Evolutionary conservation across 139 green algal genomes (phyloP), one percentile per base, ranked within the genome.

Genomic region (Gonium pectorale): DNA sequence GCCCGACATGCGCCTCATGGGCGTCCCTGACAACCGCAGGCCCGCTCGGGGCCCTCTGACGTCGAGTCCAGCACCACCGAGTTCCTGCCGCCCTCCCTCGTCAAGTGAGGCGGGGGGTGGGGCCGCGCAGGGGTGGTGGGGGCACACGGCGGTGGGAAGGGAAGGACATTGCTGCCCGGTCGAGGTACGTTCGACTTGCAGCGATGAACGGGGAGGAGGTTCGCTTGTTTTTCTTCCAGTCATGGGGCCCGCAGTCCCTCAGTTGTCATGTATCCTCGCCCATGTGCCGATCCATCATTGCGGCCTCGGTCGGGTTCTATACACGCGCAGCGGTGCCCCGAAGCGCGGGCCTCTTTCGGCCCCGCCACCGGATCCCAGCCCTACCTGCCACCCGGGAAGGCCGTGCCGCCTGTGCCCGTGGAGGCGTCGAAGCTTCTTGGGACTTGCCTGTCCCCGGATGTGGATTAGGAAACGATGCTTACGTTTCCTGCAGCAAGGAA

Each of bases 31-130:
- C 4, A 7, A 11, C 67, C 29, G 27, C 46, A 79, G 70, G 29
- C 44, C 44, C 70, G 70, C 46, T 19, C 70, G 0, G 44, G n/a
- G 1, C 2, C 8, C 70, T 1, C 19, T 31, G n/a, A 46, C 8
- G 46, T 44, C 19, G 2, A 3, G 31, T 35, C 6, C 44, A 46
- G 44, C 51, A 74, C 40, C n/a, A 81, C 70, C 63, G 67, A 80
- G 27, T 89, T 89, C 84, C 43, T 60, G 54, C 84, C 84, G 64
- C 84, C 84, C 54, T 86, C 63, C 33, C 66, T 85, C 6, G 59
- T 85, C 43, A 46, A 69, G 43, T 69, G 62, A 40, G 31, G 67
- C 44, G 43, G 7, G 41, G 27, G 8, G 43, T 17, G 7, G 5
- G 27, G 44, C 5, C n/a, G 67, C 13, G 22, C 29, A 29, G 40